Conservation (phyloP, 208 protist species). For the Trypanosoma theileri region DNA sequence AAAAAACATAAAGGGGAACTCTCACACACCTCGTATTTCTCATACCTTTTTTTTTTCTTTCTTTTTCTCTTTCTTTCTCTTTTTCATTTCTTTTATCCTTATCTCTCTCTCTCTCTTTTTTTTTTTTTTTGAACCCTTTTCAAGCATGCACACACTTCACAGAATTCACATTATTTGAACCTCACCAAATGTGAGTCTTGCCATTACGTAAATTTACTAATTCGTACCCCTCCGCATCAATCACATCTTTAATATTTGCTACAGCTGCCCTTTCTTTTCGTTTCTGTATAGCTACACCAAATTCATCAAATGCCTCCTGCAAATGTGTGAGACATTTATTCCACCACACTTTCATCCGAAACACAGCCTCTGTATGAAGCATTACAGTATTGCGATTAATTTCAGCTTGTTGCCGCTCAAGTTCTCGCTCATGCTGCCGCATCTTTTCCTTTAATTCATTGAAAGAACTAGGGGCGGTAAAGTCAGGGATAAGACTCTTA, state of each 20-base stretch:
- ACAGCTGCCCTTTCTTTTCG: slow-evolving; percentile 42
- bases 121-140: neutral
- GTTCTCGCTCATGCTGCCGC: slow-evolving; percentile 48
- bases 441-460: slow-evolving; percentile 73
- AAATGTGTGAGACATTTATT: slow-evolving; percentile 75
- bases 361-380: slow-evolving; percentile 75
- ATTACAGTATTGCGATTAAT: slow-evolving; percentile 42
- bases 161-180: too few relatives aligned
- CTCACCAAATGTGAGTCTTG: slow-evolving; percentile 26
- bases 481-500: slow-evolving; percentile 48
- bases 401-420: slow-evolving; percentile 44
- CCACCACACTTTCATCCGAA: slow-evolving; percentile 84
- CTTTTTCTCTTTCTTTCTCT: neutral
- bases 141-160: neutral
- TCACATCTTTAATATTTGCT: slow-evolving; percentile 45
- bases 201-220: slow-evolving; percentile 50
- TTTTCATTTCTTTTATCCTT: neutral
- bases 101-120: neutral
- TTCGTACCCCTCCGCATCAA: slow-evolving; percentile 63
- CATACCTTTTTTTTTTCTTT: neutral
- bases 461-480: slow-evolving; percentile 74
- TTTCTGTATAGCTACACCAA: slow-evolving; percentile 35
- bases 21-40: neutral
- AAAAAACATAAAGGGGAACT: neutral
- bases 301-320: slow-evolving; percentile 48